Base-by-base conservation (phyloP, 768 basidiomycete genomes). In the Dacryopinax primogenitus region DNA sequence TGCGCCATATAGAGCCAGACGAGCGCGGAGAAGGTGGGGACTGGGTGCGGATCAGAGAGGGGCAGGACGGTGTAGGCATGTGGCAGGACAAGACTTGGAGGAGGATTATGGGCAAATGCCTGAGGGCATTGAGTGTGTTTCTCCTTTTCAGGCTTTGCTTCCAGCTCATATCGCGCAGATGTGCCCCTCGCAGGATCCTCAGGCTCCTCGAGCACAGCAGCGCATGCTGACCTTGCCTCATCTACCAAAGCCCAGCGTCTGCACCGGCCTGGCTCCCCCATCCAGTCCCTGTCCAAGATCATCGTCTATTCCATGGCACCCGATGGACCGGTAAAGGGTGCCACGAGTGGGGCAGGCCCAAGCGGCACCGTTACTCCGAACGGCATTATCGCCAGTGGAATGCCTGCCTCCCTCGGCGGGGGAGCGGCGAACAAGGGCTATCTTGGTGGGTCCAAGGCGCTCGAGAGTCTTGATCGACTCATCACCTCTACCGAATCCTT, bases 401-500 rank as follows among this genome's bases (percentile, higher is more conserved):
- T 58, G 51, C 33, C 62, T 45, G 23, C 64, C 61, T 62, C 62
- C 39, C 62, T 66, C 39, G 44, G 63, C 66, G 18, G 63, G 63
- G 23, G 66, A 58, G 13, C 64, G 44, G 36, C 63, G 30, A 58
- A 66, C 16, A 68, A 67, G 32, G 85, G 83, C 23, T 90, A 81
- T 72, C 75, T 90, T 32, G 92, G 84, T 0, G 95, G 95, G 16
- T 92, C 88, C 1, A 88, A 83, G 71, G 90, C 93, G 21, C 79
- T 98, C 66, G 91, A 95, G 70, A 86, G 90, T 15, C 78, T 98
- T 30, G 89, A 90, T 69, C 86, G 86, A 69, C 76, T 98, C 41
- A 84, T 98, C 67, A 94, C 90, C 15, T 93, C 90, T 70, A 90
- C 88, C 4, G 95, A 98, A 72, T 85, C 87, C 0, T 95, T 88